A percentile compares a stretch with the other conserved stretches of the same genome.
Conservation (phyloP, 805 yeast species). For the Hanseniaspora nectarophila region DNA sequence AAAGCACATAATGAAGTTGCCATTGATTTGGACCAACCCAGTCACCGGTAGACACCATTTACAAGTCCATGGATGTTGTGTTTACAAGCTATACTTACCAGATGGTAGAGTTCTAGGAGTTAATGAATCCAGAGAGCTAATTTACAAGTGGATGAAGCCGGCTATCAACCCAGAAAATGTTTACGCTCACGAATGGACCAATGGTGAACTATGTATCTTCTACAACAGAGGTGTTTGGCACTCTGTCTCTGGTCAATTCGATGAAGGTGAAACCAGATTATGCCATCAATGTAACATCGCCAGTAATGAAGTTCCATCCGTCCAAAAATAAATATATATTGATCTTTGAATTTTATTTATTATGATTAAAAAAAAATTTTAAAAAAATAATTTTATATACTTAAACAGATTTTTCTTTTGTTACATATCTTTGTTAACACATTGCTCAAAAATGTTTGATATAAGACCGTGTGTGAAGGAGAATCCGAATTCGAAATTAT, state of each 20-base stretch:
- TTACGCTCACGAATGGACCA: conserved; percentile 70
- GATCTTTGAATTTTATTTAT: not conserved
- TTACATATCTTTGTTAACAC: not conserved
- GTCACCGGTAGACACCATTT: conserved; percentile 70
- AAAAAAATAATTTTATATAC: not conserved
- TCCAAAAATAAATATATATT: not conserved
- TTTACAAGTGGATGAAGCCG: conserved; percentile 71
- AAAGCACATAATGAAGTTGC: conserved; percentile 60
- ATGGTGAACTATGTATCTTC: conserved; percentile 78
- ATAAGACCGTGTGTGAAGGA: not conserved
- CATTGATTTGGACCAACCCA: conserved; percentile 88
- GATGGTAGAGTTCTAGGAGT: conserved; percentile 52
- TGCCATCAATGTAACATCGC: conserved; percentile 95
- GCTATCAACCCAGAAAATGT: conserved; percentile 63
- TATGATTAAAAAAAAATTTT: not conserved
- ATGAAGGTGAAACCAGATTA: conserved; percentile 61
- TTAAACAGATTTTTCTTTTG: not conserved
- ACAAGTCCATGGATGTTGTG: conserved; percentile 83
- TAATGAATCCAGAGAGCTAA: conserved; percentile 60
- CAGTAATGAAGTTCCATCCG: conserved; percentile 55
- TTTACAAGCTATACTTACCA: conserved; percentile 44
- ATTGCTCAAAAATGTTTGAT: conserved; percentile 1
- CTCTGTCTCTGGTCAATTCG: conserved; percentile 81
- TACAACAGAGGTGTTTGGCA: conserved; percentile 87
- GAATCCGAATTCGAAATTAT: not conserved